Conservation (phyloP, 257 asterid genomes). For the Eustoma russellianum region DNA sequence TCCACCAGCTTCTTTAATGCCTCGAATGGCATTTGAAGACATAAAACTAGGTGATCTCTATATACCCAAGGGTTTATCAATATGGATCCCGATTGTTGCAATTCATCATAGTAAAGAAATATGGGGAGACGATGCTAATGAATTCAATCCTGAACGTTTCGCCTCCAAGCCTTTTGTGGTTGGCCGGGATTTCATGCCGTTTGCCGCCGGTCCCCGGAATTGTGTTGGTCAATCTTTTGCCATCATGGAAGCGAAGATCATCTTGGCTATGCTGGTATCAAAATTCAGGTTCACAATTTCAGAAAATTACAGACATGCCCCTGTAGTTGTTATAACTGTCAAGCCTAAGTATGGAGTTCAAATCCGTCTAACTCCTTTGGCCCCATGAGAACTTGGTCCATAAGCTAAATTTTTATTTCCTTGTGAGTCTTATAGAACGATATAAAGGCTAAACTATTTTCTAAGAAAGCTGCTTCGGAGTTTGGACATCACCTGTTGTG, state of each 20-base stretch:
- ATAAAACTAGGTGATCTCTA: constrained; percentile 64
- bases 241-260: constrained; percentile 87
- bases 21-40: constrained; percentile 93
- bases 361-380: constrained; percentile 46
- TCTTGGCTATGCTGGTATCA: constrained; percentile 77
- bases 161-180: constrained; percentile 31
- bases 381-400: constrained; percentile 7
- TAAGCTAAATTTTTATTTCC: too few relatives aligned
- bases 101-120: constrained; percentile 68
- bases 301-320: constrained; percentile 79
- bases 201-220: constrained; percentile 88
- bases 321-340: constrained; percentile 57
- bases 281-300: constrained; percentile 59
- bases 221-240: constrained; percentile 91
- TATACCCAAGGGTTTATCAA: constrained; percentile 80
- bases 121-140: constrained; percentile 87
- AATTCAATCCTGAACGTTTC: constrained; percentile 69
- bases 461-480: too few relatives aligned
- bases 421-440: too few relatives aligned
- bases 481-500: too few relatives aligned
- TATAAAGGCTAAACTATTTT: too few relatives aligned
- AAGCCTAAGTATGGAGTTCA: constrained; percentile 94
- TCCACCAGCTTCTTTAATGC: constrained; percentile 82
- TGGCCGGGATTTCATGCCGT: constrained; percentile 71
- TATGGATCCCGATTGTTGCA: constrained; percentile 89